Conservation (phyloP, 2,329 filamentous ascomycete species). For the Calonectria leucothoes region DNA sequence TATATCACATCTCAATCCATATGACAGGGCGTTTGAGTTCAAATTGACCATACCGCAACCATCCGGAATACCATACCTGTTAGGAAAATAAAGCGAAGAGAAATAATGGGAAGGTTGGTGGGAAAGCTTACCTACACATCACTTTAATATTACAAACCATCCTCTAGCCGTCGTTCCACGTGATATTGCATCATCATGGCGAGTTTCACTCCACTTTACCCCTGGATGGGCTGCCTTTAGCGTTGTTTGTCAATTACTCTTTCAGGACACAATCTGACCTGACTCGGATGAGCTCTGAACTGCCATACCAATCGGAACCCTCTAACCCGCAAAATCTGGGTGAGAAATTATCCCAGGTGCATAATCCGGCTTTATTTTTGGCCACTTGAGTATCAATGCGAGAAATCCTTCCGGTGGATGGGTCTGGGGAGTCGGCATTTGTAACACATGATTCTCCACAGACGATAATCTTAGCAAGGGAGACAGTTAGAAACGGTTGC, state of each 20-base stretch:
- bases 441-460: background rate
- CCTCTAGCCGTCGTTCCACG: background rate
- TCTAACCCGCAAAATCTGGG: background rate
- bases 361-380: background rate
- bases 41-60: too few relatives aligned
- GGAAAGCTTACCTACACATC: background rate
- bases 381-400: background rate
- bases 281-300: background rate
- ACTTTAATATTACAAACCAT: background rate
- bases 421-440: background rate
- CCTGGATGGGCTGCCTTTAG: background rate
- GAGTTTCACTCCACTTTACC: background rate
- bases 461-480: background rate
- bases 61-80: background rate
- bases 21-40: background rate
- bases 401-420: background rate
- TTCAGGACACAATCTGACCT: background rate
- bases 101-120: background rate
- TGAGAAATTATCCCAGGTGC: background rate
- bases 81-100: background rate
- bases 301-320: background rate
- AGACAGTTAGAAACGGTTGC: background rate
- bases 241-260: background rate
- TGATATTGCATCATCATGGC: background rate
- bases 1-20: background rate